These are phyloP conservation scores for Austropuccinia psidii DNA, from an alignment of 1,284 basidiomycete species.

Conservation along the genomic window DNA sequence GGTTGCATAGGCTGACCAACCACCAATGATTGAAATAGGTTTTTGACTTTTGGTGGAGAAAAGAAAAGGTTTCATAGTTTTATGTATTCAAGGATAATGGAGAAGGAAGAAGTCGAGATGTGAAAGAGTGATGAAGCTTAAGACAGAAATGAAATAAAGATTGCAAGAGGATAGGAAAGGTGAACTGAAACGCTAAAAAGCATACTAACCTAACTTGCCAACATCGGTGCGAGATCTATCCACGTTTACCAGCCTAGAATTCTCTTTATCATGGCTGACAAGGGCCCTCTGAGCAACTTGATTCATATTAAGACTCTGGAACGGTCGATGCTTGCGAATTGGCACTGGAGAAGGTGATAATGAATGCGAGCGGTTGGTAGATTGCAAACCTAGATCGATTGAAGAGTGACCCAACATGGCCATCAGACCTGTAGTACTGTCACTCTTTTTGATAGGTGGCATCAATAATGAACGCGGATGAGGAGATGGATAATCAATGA, in stretches of 20 bases:
- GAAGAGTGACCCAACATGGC: not conserved
- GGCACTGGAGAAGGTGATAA: slow-evolving; percentile 14
- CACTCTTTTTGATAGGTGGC: not conserved
- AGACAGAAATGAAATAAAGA: not conserved
- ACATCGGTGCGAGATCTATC: not conserved
- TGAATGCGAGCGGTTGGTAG: not conserved
- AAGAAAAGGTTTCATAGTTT: no score
- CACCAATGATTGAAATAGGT: no score
- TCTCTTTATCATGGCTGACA: slow-evolving; percentile 15
- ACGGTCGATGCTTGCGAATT: slow-evolving; percentile 20
- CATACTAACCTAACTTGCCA: slow-evolving; percentile 1
- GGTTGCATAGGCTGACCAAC: no score
- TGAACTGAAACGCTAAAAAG: not conserved
- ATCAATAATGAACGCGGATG: not conserved
- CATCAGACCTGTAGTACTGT: not conserved
- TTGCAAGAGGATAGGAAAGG: not conserved
- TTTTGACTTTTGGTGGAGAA: no score
- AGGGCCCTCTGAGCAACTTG: not conserved
- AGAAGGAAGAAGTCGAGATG: not conserved
- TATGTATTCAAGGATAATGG: not conserved
- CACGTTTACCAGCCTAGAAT: not conserved
- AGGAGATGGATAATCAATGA: no score
- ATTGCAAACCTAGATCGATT: not conserved
- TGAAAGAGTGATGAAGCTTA: no score
- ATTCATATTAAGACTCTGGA: slow-evolving; percentile 6